Evolutionary conservation across 2,329 filamentous ascomycete genomes (phyloP).

Genomic region (Sordariomycetes sp.): DNA sequence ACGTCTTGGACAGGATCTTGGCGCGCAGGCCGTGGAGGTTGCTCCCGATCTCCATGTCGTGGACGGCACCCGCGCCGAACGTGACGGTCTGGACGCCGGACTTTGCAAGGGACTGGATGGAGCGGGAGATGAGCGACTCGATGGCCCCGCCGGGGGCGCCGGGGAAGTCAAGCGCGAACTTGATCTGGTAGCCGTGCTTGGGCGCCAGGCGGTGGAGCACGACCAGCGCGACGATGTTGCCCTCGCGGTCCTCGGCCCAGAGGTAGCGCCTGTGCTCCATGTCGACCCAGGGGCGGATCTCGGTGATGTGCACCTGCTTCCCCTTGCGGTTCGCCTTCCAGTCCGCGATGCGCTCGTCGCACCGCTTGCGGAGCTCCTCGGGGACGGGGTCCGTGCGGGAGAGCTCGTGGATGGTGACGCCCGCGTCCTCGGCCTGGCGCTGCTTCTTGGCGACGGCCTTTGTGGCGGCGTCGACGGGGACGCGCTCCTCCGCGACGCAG

Average conservation of each 20-base stretch:
- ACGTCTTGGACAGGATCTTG: slow-evolving; percentile 70
- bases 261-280: slow-evolving; percentile 75
- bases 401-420: slow-evolving; percentile 66
- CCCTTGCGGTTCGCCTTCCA: slow-evolving; percentile 76
- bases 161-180: slow-evolving; percentile 92
- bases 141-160: slow-evolving; percentile 76
- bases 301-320: slow-evolving; percentile 74
- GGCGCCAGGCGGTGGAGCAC: slow-evolving; percentile 72
- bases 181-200: slow-evolving; percentile 80
- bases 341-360: slow-evolving; percentile 60
- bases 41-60: slow-evolving; percentile 62
- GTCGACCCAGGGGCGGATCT: slow-evolving; percentile 82
- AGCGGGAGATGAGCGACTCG: slow-evolving; percentile 63
- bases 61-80: slow-evolving; percentile 73
- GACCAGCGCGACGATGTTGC: slow-evolving; percentile 63
- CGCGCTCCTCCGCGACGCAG: slow-evolving; percentile 78
- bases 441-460: slow-evolving; percentile 59
- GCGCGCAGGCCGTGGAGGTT: slow-evolving; percentile 71
- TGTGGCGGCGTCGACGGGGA: slow-evolving; percentile 61
- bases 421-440: slow-evolving; percentile 68
- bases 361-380: slow-evolving; percentile 53
- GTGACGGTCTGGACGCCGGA: slow-evolving; percentile 47
- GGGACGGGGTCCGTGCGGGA: slow-evolving; percentile 37
- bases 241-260: slow-evolving; percentile 60
- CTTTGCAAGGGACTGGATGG: slow-evolving; percentile 3